Conservation (phyloP, 805 yeast species). For the Zygosaccharomyces bisporus region DNA sequence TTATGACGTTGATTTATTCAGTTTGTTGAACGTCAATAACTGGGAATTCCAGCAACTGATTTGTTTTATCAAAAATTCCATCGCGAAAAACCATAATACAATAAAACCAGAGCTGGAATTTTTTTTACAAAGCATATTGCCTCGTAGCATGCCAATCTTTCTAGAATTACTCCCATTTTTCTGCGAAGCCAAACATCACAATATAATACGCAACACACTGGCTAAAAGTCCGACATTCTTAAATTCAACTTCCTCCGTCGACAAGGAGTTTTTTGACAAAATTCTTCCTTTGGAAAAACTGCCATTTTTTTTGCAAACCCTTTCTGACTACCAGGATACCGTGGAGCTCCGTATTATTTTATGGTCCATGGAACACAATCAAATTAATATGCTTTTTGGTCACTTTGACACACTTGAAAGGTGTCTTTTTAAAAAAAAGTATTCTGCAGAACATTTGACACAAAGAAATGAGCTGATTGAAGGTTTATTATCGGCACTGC, state of each 20-base stretch:
- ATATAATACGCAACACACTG: constrained; percentile 10
- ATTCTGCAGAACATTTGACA: background rate
- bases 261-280: background rate
- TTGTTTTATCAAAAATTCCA: constrained; percentile 13
- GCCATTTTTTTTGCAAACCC: constrained; percentile 3
- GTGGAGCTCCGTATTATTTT: constrained; percentile 8
- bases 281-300: constrained; percentile 11
- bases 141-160: constrained; percentile 5
- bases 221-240: constrained; percentile 7
- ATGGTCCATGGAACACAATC: constrained; percentile 10
- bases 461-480: background rate
- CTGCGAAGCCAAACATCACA: constrained; percentile 2
- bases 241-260: background rate
- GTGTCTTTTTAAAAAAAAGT: constrained; percentile 1
- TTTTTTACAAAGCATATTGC: constrained; percentile 6
- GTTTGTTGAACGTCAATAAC: constrained; percentile 8
- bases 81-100: background rate
- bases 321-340: constrained; percentile 5
- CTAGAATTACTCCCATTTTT: constrained; percentile 6
- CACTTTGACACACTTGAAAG: background rate
- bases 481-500: constrained; percentile 2
- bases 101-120: background rate
- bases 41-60: constrained; percentile 18
- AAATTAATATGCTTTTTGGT: constrained; percentile 7
- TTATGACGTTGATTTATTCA: constrained; percentile 9